phyloP scores from a whole-genome alignment of 352 stramenopile species.

The Pythium diclinum region DNA sequence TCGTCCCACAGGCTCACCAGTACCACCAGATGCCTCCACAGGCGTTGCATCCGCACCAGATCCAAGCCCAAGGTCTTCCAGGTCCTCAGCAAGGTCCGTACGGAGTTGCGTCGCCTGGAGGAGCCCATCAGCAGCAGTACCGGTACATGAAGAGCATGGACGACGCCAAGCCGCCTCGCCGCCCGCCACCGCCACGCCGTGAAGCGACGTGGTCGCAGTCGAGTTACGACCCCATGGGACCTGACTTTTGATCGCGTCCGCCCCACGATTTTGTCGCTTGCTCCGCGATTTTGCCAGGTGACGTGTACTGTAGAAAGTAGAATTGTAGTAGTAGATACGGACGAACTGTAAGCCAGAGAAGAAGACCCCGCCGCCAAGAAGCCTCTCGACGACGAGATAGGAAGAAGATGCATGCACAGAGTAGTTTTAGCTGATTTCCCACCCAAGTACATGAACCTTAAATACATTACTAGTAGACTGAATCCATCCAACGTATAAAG shows the following conservation, averaged over 20 bases:
- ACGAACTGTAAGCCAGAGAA: slow-evolving; percentile 21
- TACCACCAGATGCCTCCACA: slow-evolving; percentile 23
- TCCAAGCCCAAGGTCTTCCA: slow-evolving; percentile 14
- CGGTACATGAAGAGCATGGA: slow-evolving; percentile 75
- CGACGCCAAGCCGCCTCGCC: slow-evolving; percentile 34
- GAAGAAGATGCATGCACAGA: neutral
- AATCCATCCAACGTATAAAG: neutral
- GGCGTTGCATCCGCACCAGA: slow-evolving; percentile 22
- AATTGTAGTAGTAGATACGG: slow-evolving; percentile 33
- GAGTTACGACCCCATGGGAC: slow-evolving; percentile 21
- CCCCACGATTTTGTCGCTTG: slow-evolving; percentile 3
- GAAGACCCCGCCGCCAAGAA: neutral
- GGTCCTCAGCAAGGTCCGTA: slow-evolving; percentile 17
- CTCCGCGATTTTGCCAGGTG: slow-evolving; percentile 26
- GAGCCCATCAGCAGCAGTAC: slow-evolving; percentile 39
- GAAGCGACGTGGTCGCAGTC: slow-evolving; percentile 56
- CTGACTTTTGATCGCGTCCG: slow-evolving; percentile 21
- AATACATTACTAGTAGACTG: slow-evolving; percentile 9
- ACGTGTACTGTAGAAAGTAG: slow-evolving; percentile 29
- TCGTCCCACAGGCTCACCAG: slow-evolving; percentile 27
- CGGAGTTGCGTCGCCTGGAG: slow-evolving; percentile 3
- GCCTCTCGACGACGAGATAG: neutral
- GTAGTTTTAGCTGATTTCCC: slow-evolving; percentile 1
- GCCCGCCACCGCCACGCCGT: slow-evolving; percentile 27
- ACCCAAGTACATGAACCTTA: slow-evolving; percentile 7